phyloP scores from a whole-genome alignment of 2,329 filamentous ascomycete species.

The Sporothrix schenckii region DNA sequence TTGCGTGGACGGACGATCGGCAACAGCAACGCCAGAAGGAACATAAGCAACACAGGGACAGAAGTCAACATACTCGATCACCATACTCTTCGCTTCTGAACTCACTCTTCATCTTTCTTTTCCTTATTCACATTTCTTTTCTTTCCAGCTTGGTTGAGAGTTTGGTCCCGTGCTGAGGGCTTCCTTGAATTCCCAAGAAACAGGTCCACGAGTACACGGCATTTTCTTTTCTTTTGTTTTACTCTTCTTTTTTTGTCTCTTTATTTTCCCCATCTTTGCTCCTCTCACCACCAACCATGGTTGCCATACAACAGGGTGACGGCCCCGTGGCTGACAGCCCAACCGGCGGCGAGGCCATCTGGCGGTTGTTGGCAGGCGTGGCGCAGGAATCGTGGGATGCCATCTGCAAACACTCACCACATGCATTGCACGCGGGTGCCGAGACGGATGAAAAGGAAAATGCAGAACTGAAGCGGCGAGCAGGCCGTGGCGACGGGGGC shows the following conservation, averaged over 20 bases:
- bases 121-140: neutral
- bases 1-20: conserved; percentile 6
- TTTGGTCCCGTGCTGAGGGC: conserved; percentile 3
- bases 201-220: neutral
- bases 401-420: conserved; percentile 30
- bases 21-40: too few species aligned
- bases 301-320: conserved; percentile 30
- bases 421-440: neutral
- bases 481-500: neutral
- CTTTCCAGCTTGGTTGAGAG: neutral
- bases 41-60: neutral
- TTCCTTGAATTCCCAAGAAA: neutral
- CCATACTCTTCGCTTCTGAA: neutral
- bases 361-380: conserved; percentile 21
- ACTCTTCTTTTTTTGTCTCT: neutral
- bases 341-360: conserved; percentile 24
- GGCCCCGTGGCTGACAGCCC: conserved; percentile 18
- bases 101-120: neutral
- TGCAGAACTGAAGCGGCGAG: neutral
- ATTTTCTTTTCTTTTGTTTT: too few species aligned
- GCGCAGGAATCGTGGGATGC: conserved; percentile 30
- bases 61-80: neutral
- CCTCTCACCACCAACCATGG: conserved; percentile 27
- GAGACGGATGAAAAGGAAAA: neutral
- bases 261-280: neutral